Conservation (phyloP, 2,329 filamentous ascomycete genomes). For the Cladosporium sp. region DNA sequence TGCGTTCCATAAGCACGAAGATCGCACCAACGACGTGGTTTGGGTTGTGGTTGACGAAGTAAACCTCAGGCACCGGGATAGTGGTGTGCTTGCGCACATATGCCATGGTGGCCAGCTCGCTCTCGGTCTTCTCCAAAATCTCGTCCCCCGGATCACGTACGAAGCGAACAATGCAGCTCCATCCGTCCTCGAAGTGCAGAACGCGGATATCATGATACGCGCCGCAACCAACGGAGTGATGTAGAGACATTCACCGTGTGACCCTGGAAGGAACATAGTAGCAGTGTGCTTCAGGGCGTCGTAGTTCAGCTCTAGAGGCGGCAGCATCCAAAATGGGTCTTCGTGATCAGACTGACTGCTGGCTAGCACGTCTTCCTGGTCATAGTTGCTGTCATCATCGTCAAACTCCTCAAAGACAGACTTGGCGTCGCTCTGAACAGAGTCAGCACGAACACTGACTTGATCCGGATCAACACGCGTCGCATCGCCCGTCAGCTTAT, state of each 20-base stretch:
- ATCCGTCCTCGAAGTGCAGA: slow-evolving; percentile 17
- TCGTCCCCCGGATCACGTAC: slow-evolving; percentile 7
- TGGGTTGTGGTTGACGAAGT: slow-evolving; percentile 13
- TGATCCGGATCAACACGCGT: too few relatives aligned
- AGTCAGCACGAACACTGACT: too few relatives aligned
- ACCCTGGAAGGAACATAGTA: slow-evolving; percentile 5
- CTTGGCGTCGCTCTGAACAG: too few relatives aligned
- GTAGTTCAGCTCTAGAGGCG: slow-evolving; percentile 13
- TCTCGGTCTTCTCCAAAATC: slow-evolving; percentile 10
- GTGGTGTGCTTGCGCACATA: slow-evolving; percentile 14
- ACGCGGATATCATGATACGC: slow-evolving; percentile 6
- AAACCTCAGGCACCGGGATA: slow-evolving; percentile 16
- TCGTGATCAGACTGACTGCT: background rate
- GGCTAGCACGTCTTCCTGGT: background rate
- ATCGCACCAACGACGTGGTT: slow-evolving; percentile 16
- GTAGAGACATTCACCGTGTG: slow-evolving; percentile 12
- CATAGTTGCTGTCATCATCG: too few relatives aligned
- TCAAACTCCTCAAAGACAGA: too few relatives aligned
- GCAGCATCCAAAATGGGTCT: too few relatives aligned
- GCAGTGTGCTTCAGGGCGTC: slow-evolving; percentile 18
- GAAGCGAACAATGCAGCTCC: slow-evolving; percentile 16
- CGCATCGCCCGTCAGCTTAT: too few relatives aligned
- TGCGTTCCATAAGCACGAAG: slow-evolving; percentile 16
- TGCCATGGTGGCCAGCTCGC: slow-evolving; percentile 14
- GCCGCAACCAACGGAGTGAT: background rate